Percentiles rank a stretch among this genome's conserved stretches.
These are phyloP conservation scores for Letharia columbiana DNA, from an alignment of 495 filamentous ascomycete species.

Conservation along the genomic window DNA sequence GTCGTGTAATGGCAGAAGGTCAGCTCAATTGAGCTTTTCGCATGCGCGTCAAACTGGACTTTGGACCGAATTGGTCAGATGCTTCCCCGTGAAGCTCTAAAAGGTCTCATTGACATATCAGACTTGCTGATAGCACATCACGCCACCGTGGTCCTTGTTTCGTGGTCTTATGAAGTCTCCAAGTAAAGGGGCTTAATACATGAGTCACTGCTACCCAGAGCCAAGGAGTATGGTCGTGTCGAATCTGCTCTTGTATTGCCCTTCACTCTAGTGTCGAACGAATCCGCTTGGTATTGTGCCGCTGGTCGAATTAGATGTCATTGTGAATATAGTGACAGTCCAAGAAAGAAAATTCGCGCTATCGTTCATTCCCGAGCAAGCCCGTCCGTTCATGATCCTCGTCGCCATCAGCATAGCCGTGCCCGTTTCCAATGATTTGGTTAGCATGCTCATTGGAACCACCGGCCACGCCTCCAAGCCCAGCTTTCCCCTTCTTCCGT, in stretches of 20 bases:
- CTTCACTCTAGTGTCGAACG: background rate
- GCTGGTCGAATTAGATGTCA: background rate
- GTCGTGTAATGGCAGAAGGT: background rate
- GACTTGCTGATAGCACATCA: background rate
- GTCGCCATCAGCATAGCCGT: background rate
- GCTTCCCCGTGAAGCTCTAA: too few species aligned
- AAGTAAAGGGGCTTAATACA: background rate
- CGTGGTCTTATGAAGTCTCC: background rate
- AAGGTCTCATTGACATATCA: too few species aligned
- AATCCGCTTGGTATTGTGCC: background rate
- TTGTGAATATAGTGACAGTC: background rate
- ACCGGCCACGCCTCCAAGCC: background rate
- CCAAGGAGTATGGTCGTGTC: background rate
- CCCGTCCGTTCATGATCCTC: conserved; percentile 18
- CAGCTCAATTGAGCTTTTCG: background rate
- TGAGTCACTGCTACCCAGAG: background rate
- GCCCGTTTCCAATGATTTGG: background rate
- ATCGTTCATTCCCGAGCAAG: conserved; percentile 20
- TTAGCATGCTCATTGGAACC: conserved; percentile 13
- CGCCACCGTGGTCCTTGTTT: background rate
- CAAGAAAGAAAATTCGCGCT: background rate
- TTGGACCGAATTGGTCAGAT: too few species aligned
- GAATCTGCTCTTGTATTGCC: background rate
- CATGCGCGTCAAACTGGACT: background rate
- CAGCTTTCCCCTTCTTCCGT: conserved; percentile 11